Conservation (phyloP, 2,329 filamentous ascomycete species). For the Paracoccidioides lutzii region DNA sequence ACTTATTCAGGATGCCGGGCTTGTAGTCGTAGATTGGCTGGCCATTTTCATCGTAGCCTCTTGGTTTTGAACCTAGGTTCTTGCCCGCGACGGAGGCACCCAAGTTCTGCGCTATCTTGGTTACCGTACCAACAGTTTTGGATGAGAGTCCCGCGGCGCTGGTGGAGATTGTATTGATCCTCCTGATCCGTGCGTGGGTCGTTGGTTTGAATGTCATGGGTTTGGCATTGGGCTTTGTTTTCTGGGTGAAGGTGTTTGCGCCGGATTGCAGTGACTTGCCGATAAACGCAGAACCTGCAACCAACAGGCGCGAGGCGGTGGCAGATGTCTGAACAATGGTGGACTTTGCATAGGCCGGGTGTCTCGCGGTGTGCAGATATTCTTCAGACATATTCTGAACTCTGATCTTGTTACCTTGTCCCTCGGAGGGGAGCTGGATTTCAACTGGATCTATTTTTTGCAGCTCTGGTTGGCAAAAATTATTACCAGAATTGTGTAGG, state of each 20-base stretch:
- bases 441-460: conserved; percentile 33
- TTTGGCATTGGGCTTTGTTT: conserved; percentile 61
- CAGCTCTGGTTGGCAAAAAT: conserved; percentile 7
- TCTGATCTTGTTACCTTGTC: conserved; percentile 32
- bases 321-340: conserved; percentile 76
- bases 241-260: conserved; percentile 69
- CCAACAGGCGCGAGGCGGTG: conserved; percentile 78
- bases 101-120: conserved; percentile 75
- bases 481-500: neutral
- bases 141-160: conserved; percentile 67
- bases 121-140: conserved; percentile 75
- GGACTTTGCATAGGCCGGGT: conserved; percentile 85
- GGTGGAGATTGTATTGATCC: conserved; percentile 75
- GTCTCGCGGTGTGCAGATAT: conserved; percentile 63
- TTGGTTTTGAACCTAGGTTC: conserved; percentile 37
- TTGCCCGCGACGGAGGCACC: conserved; percentile 63
- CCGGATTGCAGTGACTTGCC: conserved; percentile 64
- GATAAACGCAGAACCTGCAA: conserved; percentile 71
- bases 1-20: conserved; percentile 88
- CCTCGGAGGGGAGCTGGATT: conserved; percentile 35
- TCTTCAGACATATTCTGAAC: conserved; percentile 38
- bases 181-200: conserved; percentile 73
- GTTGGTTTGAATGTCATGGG: conserved; percentile 79
- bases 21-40: conserved; percentile 56
- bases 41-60: conserved; percentile 58